These are phyloP conservation scores for Schizochytrium sp. DNA, from an alignment of 108 stramenopile genomes.

Conservation along the genomic window DNA sequence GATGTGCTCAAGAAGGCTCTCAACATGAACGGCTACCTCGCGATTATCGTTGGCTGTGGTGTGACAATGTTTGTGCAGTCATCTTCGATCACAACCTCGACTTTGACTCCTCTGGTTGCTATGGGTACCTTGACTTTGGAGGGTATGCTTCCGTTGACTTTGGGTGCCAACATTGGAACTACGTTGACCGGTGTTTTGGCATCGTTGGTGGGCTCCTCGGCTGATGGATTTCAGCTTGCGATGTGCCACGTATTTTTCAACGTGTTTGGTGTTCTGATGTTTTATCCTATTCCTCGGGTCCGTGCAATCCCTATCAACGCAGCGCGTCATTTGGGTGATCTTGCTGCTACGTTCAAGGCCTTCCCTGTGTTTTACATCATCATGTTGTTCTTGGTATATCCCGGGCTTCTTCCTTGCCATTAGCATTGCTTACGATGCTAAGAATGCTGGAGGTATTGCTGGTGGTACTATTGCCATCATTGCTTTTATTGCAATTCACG, in stretches of 20 bases:
- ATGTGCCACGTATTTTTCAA: not conserved
- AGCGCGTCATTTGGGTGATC: conserved; percentile 6
- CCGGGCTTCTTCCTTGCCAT: not conserved
- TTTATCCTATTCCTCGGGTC: not conserved
- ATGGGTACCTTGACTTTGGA: not conserved
- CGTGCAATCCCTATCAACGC: not conserved
- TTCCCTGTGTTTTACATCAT: not conserved
- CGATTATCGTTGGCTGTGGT: conserved; percentile 11
- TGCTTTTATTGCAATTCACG: not conserved
- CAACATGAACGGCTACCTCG: conserved; percentile 28
- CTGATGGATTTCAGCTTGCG: not conserved
- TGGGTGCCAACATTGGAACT: not conserved
- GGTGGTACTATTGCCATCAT: too few species aligned
- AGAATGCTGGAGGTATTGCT: not conserved
- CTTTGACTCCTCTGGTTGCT: not conserved
- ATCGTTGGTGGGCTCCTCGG: not conserved
- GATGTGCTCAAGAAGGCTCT: not conserved
- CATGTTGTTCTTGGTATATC: not conserved
- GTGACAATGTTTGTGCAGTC: conserved; percentile 28
- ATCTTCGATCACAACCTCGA: not conserved
- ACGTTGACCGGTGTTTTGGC: not conserved
- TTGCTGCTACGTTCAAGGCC: conserved; percentile 19
- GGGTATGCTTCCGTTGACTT: conserved; percentile 17
- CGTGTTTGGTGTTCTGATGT: not conserved
- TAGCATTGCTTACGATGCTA: not conserved